A percentile compares a stretch with the other conserved stretches of the same genome.
phyloP scores from a whole-genome alignment of 164 flowering plant species.

The Sextonia rubra region DNA sequence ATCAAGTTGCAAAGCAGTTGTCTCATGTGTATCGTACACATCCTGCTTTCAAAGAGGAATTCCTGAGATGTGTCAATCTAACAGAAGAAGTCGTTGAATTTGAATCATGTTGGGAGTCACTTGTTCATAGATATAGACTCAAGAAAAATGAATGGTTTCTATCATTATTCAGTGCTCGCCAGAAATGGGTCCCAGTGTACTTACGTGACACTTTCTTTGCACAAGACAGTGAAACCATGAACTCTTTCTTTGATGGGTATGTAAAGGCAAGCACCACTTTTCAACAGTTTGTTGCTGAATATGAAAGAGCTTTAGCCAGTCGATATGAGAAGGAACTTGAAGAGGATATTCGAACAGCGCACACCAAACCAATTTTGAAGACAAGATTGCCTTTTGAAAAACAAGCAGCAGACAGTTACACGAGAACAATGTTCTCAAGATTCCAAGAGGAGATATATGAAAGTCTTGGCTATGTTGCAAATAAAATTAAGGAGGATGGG shows the following conservation, averaged over 20 bases:
- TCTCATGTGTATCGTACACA: constrained; percentile 3
- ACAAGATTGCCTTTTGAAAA: constrained; percentile 18
- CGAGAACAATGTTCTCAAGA: constrained; percentile 13
- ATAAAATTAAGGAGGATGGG: constrained; percentile 13
- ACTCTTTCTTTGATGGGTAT: constrained; percentile 16
- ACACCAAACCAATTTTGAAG: constrained; percentile 7
- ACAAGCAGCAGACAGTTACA: constrained; percentile 14
- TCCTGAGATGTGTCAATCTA: constrained; percentile 9
- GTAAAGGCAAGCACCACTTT: constrained; percentile 10
- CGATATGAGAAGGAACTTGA: constrained; percentile 13
- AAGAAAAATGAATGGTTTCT: constrained; percentile 16
- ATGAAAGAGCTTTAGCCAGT: constrained; percentile 12
- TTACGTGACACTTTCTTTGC: constrained; percentile 17
- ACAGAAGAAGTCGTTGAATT: constrained; percentile 15
- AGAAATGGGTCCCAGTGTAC: constrained; percentile 19
- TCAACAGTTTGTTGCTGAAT: constrained; percentile 9
- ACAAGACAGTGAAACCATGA: constrained; percentile 10
- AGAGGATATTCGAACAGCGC: constrained; percentile 16
- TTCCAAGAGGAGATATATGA: constrained; percentile 19
- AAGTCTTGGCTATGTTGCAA: constrained; percentile 15
- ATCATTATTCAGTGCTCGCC: constrained; percentile 11
- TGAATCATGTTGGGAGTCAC: constrained; percentile 15
- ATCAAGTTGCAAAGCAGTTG: constrained; percentile 14
- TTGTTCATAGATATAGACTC: constrained; percentile 8
- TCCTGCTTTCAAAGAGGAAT: constrained; percentile 6